These are phyloP conservation scores for Knoxia roxburghii DNA, from an alignment of 257 asterid genomes.

Conservation along the genomic window DNA sequence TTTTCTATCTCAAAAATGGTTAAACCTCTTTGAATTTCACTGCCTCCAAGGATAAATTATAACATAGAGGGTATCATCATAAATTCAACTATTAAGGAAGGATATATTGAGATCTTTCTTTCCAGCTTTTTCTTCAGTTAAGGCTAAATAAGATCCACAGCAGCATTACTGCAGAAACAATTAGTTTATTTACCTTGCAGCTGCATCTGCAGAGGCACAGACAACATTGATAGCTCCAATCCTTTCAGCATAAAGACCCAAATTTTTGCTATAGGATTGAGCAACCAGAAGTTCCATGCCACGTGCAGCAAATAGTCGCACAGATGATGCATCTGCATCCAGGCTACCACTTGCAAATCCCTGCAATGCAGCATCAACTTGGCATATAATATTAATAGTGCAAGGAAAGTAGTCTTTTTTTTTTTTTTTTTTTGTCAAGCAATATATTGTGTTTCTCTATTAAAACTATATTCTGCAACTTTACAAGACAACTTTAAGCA, in stretches of 20 bases:
- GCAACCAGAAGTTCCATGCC: constrained; percentile 93
- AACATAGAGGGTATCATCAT: background rate
- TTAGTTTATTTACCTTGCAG: constrained; percentile 48
- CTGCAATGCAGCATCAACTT: constrained; percentile 28
- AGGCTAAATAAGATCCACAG: constrained; percentile 5
- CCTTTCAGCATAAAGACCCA: constrained; percentile 95
- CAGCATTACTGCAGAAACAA: background rate
- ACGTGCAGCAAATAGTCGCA: constrained; percentile 85
- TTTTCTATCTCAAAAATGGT: background rate
- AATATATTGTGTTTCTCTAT: background rate
- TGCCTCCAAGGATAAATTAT: background rate
- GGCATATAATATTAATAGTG: background rate
- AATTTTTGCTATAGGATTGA: constrained; percentile 91
- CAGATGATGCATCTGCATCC: constrained; percentile 86
- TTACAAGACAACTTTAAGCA: background rate
- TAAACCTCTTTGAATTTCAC: background rate
- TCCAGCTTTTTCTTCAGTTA: no score
- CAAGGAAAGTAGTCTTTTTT: no score
- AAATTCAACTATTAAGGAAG: background rate
- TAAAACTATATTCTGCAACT: background rate
- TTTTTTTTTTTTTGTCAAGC: no score
- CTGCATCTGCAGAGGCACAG: constrained; percentile 77
- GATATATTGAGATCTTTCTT: background rate
- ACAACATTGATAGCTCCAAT: constrained; percentile 92
- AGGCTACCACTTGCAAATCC: constrained; percentile 99